phyloP scores from a whole-genome alignment of 2,329 filamentous ascomycete genomes.

The Salinomyces thailandicus region DNA sequence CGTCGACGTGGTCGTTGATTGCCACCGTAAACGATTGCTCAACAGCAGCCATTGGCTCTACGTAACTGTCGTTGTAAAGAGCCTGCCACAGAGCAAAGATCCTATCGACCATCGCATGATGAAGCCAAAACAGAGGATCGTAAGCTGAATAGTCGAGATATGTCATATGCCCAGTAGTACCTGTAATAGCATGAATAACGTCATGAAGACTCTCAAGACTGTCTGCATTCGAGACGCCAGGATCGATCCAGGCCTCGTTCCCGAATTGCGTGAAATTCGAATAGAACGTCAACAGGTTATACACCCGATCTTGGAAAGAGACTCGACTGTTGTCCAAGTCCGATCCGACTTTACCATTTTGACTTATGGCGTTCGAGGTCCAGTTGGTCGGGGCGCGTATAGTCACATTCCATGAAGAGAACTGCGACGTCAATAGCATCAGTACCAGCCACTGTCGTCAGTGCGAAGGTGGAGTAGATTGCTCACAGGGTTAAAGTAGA shows the following conservation, averaged over 20 bases:
- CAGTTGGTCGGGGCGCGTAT: constrained; percentile 44
- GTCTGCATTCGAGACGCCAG: constrained; percentile 43
- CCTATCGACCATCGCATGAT: constrained; percentile 65
- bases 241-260: constrained; percentile 47
- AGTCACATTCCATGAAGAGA: constrained; percentile 50
- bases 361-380: constrained; percentile 40
- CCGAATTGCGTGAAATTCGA: constrained; percentile 58
- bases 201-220: constrained; percentile 45
- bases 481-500: constrained; percentile 51
- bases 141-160: constrained; percentile 64
- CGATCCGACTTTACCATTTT: constrained; percentile 47
- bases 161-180: constrained; percentile 55
- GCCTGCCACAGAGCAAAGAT: constrained; percentile 68
- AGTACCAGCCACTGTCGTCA: not conserved
- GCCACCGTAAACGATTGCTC: constrained; percentile 51
- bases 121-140: constrained; percentile 69
- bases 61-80: constrained; percentile 58
- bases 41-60: constrained; percentile 45
- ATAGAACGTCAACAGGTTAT: constrained; percentile 57
- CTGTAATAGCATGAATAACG: constrained; percentile 43
- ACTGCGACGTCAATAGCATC: constrained; percentile 15
- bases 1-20: constrained; percentile 28
- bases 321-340: constrained; percentile 44
- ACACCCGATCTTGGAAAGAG: constrained; percentile 51
- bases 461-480: too few relatives aligned